These are phyloP conservation scores for Neurospora sp. DNA, from an alignment of 495 filamentous ascomycete species.

Conservation along the genomic window DNA sequence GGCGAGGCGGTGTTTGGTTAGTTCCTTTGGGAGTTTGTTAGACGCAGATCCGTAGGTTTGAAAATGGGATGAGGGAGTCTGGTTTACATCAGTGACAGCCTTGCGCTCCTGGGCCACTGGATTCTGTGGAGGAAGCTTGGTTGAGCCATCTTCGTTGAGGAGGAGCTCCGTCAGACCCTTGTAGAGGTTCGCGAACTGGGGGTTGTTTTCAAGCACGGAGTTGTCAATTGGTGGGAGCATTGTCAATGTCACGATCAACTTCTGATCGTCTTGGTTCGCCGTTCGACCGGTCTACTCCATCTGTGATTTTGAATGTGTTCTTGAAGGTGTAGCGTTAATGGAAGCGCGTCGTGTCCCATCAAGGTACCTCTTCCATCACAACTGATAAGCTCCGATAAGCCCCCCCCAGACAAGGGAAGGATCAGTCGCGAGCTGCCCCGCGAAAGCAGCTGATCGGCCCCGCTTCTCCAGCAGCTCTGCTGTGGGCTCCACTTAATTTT, in stretches of 20 bases:
- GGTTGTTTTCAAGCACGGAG: conserved; percentile 49
- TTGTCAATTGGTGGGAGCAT: conserved; percentile 62
- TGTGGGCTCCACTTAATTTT: neutral
- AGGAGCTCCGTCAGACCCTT: conserved; percentile 47
- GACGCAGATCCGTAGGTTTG: neutral
- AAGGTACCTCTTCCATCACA: neutral
- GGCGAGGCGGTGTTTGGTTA: conserved; percentile 30
- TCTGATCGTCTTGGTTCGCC: neutral
- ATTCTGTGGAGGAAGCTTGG: conserved; percentile 32
- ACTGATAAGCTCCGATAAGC: neutral
- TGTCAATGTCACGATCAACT: conserved; percentile 3
- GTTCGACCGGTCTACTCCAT: neutral
- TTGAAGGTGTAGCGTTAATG: neutral
- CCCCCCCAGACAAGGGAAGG: neutral
- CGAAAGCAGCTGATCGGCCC: neutral
- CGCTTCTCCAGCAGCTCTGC: neutral
- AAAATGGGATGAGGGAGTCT: neutral
- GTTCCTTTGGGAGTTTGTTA: conserved; percentile 21
- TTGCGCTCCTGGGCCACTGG: conserved; percentile 42
- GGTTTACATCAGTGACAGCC: conserved; percentile 41
- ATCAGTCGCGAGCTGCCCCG: neutral
- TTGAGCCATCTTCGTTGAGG: conserved; percentile 54
- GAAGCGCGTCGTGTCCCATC: neutral
- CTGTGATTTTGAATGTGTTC: neutral
- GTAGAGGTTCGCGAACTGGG: conserved; percentile 55